phyloP scores from a whole-genome alignment of 305 asterid species.

The Solanum aculeatissimum region DNA sequence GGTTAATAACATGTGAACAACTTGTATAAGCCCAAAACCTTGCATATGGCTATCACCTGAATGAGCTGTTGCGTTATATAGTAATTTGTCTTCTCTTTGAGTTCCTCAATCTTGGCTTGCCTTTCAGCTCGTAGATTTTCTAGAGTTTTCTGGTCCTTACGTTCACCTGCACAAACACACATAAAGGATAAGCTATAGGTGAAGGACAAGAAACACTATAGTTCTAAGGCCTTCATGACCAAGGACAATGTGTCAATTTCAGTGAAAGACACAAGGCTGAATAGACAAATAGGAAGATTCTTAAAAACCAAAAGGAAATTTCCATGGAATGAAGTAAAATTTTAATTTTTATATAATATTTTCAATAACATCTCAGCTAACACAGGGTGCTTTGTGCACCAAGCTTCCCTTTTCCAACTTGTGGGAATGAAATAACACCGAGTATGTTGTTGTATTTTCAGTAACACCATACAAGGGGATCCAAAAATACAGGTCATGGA shows the following conservation, averaged over 20 bases:
- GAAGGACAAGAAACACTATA: neutral
- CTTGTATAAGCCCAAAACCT: neutral
- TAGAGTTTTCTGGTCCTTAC: constrained; percentile 63
- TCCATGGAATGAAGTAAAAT: neutral
- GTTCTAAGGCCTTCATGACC: neutral
- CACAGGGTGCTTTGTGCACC: neutral
- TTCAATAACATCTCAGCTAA: neutral
- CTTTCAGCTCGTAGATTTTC: constrained; percentile 77
- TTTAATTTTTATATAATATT: neutral
- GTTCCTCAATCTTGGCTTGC: constrained; percentile 78
- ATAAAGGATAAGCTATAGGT: neutral
- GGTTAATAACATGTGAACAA: neutral
- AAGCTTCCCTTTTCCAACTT: neutral
- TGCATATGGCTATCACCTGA: constrained; percentile 39
- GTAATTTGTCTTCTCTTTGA: constrained; percentile 89
- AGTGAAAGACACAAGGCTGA: neutral
- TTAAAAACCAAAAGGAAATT: neutral
- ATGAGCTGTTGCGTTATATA: constrained; percentile 79
- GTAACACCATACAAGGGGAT: neutral
- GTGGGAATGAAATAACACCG: neutral
- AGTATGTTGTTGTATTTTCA: neutral
- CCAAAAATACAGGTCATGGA: neutral
- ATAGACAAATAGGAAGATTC: neutral
- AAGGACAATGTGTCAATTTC: neutral
- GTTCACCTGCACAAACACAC: constrained; percentile 39